Base-by-base conservation (phyloP, 2,329 filamentous ascomycete species). In the Didymella segeticola region DNA sequence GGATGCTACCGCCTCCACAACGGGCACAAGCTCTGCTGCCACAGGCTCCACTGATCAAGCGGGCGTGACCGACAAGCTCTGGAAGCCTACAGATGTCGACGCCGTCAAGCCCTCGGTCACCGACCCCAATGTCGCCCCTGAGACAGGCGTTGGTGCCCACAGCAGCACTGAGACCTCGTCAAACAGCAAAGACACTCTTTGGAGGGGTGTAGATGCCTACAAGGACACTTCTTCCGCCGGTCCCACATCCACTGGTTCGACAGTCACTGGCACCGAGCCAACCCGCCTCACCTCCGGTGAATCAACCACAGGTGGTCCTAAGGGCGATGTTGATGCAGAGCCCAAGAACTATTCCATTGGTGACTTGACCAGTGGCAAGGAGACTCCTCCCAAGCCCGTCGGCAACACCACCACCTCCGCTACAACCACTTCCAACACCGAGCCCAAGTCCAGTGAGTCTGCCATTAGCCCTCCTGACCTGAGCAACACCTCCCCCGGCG, bases 321-420 rank as follows among this genome's bases (percentile, higher is more conserved):
- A 54, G 39, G 51, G 51, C n/a, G 51, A 34, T 9, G 14, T 54
- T n/a, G 45, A 54, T 5, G 27, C 51, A 4, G 45, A 54, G 39
- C 51, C 51, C 5, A 54, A 46, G 41, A 45, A 29, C 39, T 54
- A 54, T 39, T 54, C 51, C 33, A 36, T 54, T 41, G 51, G 51
- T 15, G 51, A 54, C 17, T 29, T 54, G 20, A 54, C 51, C 23
- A 41, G 23, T 11, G 55, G 53, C 38, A 55, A 47, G 38, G 57
- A 90, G 71, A 87, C 87, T 56, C 86, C 88, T 61, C 82, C 88
- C 87, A 72, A 66, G 76, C 72, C 48, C 22, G 46, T 42, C 4
- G 27, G 22, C n/a, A 39, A 45, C 14, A 46, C 39, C 27, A 47
- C 54, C 19, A 47, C 31, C 14, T 38, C 49, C 22, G 56, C 55